These are phyloP conservation scores for Euphrasia confusa DNA, from an alignment of 257 asterid species.

Conservation along the genomic window DNA sequence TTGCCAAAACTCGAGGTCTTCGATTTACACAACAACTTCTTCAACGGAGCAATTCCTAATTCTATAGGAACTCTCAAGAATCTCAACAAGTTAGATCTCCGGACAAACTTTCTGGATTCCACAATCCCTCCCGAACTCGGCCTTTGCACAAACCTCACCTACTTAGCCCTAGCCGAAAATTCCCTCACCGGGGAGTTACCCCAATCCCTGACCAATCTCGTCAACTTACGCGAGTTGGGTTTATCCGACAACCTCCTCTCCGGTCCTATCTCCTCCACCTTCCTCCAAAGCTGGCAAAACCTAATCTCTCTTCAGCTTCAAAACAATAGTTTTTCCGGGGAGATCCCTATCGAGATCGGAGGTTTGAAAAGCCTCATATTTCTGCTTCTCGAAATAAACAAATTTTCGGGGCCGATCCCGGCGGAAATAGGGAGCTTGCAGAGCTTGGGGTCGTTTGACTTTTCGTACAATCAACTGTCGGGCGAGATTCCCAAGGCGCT, in stretches of 20 bases:
- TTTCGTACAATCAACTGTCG: too few relatives aligned
- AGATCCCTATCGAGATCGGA: slow-evolving; percentile 48
- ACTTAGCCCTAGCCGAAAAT: slow-evolving; percentile 36
- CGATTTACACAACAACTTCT: not conserved
- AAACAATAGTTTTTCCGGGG: slow-evolving; percentile 45
- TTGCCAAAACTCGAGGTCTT: not conserved
- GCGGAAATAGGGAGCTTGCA: slow-evolving; percentile 35
- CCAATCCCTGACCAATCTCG: slow-evolving; percentile 42
- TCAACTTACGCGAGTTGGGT: slow-evolving; percentile 40
- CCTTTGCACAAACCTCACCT: slow-evolving; percentile 34
- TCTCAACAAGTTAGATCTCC: not conserved
- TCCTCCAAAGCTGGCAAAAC: slow-evolving; percentile 50
- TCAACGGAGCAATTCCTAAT: not conserved
- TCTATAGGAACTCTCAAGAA: not conserved
- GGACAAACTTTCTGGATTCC: not conserved
- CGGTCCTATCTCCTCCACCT: slow-evolving; percentile 40
- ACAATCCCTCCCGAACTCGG: slow-evolving; percentile 31
- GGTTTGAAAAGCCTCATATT: slow-evolving; percentile 26
- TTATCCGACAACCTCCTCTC: slow-evolving; percentile 53
- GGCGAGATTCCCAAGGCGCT: too few relatives aligned
- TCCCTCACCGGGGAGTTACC: slow-evolving; percentile 50
- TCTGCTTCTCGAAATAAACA: slow-evolving; percentile 35
- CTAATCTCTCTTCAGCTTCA: slow-evolving; percentile 58
- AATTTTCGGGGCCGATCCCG: slow-evolving; percentile 55
- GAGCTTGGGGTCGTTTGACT: too few relatives aligned